phyloP scores from a whole-genome alignment of 2,329 filamentous ascomycete genomes.

The Phialophora tarda region DNA sequence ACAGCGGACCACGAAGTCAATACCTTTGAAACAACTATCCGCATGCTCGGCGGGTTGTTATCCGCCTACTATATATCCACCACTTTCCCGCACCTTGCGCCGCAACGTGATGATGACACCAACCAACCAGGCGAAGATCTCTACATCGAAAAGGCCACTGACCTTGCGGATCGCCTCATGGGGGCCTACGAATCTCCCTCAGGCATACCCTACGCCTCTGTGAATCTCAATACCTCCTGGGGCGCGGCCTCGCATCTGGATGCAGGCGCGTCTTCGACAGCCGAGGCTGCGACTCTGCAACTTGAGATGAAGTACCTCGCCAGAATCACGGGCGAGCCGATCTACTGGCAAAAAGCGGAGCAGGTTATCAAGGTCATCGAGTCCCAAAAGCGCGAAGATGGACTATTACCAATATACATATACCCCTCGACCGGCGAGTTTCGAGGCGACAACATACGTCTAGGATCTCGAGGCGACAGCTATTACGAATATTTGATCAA shows the following conservation, averaged over 20 bases:
- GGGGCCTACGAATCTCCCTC: constrained; percentile 86
- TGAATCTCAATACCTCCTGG: constrained; percentile 78
- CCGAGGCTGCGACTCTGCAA: constrained; percentile 89
- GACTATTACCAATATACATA: constrained; percentile 90
- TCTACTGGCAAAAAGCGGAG: constrained; percentile 92
- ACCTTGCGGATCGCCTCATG: constrained; percentile 84
- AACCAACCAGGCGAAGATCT: constrained; percentile 82
- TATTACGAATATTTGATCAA: constrained; percentile 99
- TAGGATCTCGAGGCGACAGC: constrained; percentile 92
- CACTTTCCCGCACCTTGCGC: constrained; percentile 77
- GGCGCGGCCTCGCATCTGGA: constrained; percentile 84
- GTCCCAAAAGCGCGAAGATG: constrained; percentile 76
- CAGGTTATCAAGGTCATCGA: constrained; percentile 91
- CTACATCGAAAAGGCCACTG: constrained; percentile 93
- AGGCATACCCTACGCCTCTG: constrained; percentile 86
- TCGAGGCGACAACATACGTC: constrained; percentile 80
- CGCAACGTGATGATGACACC: constrained; percentile 71
- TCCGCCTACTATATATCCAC: constrained; percentile 95
- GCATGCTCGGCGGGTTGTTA: constrained; percentile 91
- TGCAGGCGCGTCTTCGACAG: constrained; percentile 86
- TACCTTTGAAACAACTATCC: constrained; percentile 96
- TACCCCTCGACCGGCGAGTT: constrained; percentile 80
- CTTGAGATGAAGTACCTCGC: constrained; percentile 97
- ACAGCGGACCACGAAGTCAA: constrained; percentile 88
- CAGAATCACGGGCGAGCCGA: constrained; percentile 87